Percentiles rank a stretch among this genome's conserved stretches.
phyloP scores from a whole-genome alignment of 306 rosid species.

The Dalbergia cultrata region DNA sequence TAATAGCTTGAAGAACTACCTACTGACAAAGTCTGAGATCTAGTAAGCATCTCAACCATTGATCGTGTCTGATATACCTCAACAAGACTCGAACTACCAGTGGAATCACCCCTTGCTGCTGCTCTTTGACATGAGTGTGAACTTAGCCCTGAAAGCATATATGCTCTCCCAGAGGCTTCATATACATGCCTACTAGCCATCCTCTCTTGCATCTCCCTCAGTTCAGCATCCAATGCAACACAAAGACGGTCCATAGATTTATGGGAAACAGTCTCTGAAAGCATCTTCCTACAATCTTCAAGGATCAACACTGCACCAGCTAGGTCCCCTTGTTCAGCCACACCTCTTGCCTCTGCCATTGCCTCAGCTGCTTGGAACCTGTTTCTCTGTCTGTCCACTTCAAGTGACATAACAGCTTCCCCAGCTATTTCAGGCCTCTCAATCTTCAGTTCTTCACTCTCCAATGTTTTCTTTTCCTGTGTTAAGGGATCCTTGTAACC shows the following conservation, averaged over 20 bases:
- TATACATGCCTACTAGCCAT: conserved; percentile 95
- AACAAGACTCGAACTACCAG: conserved; percentile 82
- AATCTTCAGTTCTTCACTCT: conserved; percentile 76
- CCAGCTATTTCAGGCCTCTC: conserved; percentile 66
- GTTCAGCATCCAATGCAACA: conserved; percentile 92
- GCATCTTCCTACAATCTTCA: conserved; percentile 74
- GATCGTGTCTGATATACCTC: conserved; percentile 94
- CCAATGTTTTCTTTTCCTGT: conserved; percentile 65
- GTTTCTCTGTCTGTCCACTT: conserved; percentile 91
- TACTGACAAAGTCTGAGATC: conserved; percentile 83
- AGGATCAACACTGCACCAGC: conserved; percentile 72
- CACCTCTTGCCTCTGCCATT: conserved; percentile 81
- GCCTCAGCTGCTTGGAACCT: conserved; percentile 95
- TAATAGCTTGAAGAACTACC: conserved; percentile 79
- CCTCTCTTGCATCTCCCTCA: conserved; percentile 96
- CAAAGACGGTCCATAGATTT: conserved; percentile 80
- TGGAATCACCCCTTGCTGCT: conserved; percentile 97
- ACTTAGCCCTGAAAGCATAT: conserved; percentile 94
- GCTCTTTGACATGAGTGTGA: conserved; percentile 99
- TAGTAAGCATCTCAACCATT: conserved; percentile 94
- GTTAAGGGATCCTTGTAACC: conserved; percentile 82
- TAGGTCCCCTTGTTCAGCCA: conserved; percentile 87
- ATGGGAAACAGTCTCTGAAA: conserved; percentile 70
- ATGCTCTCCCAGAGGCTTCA: conserved; percentile 98
- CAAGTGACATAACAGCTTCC: conserved; percentile 73